These are phyloP conservation scores for Globisporangium middletonii DNA, from an alignment of 352 stramenopile genomes.

Conservation along the genomic window DNA sequence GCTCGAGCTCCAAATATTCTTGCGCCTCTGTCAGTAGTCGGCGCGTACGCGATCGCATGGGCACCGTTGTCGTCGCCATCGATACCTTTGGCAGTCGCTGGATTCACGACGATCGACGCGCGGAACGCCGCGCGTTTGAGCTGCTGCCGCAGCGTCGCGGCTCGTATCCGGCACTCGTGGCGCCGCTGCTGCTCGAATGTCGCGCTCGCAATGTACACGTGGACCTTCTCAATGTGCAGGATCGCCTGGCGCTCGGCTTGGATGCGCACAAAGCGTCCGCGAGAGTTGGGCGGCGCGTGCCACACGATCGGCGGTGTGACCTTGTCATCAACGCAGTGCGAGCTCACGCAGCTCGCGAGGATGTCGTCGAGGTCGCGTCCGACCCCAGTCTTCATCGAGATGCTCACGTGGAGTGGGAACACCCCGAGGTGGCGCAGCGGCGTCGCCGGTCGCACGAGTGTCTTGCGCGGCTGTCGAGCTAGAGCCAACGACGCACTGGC, in stretches of 20 bases:
- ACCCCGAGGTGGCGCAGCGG: slow-evolving; percentile 16
- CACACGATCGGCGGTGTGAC: slow-evolving; percentile 30
- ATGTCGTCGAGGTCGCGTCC: slow-evolving; percentile 54
- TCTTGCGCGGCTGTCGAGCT: slow-evolving; percentile 1
- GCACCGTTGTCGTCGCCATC: neutral
- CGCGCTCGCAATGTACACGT: slow-evolving; percentile 32
- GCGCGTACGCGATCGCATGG: neutral
- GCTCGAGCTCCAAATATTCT: neutral
- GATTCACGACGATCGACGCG: slow-evolving; percentile 38
- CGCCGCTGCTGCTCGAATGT: slow-evolving; percentile 15
- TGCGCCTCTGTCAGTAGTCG: neutral
- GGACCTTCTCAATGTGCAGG: slow-evolving; percentile 55
- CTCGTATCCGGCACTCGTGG: slow-evolving; percentile 16
- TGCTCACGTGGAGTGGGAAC: slow-evolving; percentile 44
- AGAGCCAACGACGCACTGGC: neutral
- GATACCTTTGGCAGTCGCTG: neutral
- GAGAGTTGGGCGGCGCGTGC: slow-evolving; percentile 39
- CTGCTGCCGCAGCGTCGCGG: slow-evolving; percentile 22
- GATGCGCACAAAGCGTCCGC: slow-evolving; percentile 54
- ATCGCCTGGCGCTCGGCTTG: slow-evolving; percentile 37
- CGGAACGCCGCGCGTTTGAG: slow-evolving; percentile 53
- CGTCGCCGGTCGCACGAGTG: neutral
- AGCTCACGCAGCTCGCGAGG: slow-evolving; percentile 42
- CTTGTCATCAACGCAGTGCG: slow-evolving; percentile 24
- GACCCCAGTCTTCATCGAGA: slow-evolving; percentile 64